These are phyloP conservation scores for Dissophora globulifera DNA, from an alignment of 192 early-diverging fungal species.

Conservation along the genomic window DNA sequence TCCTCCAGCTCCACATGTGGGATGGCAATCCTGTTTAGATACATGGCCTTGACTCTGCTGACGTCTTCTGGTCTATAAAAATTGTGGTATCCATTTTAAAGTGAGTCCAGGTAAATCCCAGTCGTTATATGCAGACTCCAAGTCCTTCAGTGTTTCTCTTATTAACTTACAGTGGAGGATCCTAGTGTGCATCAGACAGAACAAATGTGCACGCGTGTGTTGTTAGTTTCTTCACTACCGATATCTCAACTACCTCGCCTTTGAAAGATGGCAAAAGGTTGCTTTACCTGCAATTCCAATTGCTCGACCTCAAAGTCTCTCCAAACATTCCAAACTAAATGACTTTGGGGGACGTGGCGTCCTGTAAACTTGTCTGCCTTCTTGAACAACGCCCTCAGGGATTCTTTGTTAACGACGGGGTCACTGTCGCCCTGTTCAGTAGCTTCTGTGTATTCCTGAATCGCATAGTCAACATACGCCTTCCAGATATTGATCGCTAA, in stretches of 20 bases:
- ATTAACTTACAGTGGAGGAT: not conserved
- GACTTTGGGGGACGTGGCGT: slow-evolving; percentile 69
- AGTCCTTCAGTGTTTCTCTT: too few species aligned
- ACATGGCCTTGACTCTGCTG: slow-evolving; percentile 30
- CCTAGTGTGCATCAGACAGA: not conserved
- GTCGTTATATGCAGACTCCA: too few species aligned
- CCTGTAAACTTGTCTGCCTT: slow-evolving; percentile 59
- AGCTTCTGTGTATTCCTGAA: slow-evolving; percentile 55
- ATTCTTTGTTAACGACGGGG: slow-evolving; percentile 40
- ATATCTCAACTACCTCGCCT: too few species aligned
- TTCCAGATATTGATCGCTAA: slow-evolving; percentile 77
- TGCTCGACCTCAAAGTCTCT: slow-evolving; percentile 67
- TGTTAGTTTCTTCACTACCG: too few species aligned
- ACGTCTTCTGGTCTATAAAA: slow-evolving; percentile 25
- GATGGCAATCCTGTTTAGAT: slow-evolving; percentile 18
- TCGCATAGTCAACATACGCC: slow-evolving; percentile 66
- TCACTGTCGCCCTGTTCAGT: slow-evolving; percentile 35
- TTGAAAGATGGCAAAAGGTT: too few species aligned
- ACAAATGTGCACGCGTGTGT: too few species aligned
- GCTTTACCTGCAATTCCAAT: slow-evolving; percentile 48
- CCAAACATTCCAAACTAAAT: slow-evolving; percentile 69
- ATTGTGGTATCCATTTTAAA: too few species aligned
- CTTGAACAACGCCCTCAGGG: slow-evolving; percentile 56
- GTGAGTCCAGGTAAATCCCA: too few species aligned
- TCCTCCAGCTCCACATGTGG: slow-evolving; percentile 59